Evolutionary conservation across 2,329 filamentous ascomycete genomes (phyloP), one percentile per base, ranked within the genome.

Genomic region (Amylocarpus encephaloides): DNA sequence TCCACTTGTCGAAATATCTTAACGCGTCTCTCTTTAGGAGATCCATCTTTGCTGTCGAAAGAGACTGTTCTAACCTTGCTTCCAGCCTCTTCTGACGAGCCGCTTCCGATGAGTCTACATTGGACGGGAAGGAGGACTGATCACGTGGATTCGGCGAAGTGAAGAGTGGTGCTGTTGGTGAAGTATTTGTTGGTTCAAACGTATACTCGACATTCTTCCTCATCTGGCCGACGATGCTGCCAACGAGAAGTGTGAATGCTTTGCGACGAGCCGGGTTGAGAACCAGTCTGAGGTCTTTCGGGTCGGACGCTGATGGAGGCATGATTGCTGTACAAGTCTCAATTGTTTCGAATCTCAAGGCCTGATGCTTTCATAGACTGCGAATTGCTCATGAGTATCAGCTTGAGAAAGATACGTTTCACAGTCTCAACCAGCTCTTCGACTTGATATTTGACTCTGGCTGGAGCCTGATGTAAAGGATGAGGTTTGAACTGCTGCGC

Each of bases 1-100:
- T 75, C 91, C 90, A 95, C n/a, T 82, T 78, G 55, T 89, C 82
- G 61, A 91, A 88, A 61, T 87, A 79, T 39, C 75, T 71, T 11
- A 93, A 66, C 1, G 86, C 80, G 5, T 79, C 79, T 43, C 69
- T 71, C 62, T 73, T 78, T 54, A 78, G 63, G 33, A 59, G 55
- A 16, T 57, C 44, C 10, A 64, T 36, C 19, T 63, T 60, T 6
- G 52, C 53, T 2, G 49, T 59, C 1, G 59, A 59, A 16, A 55
- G 34, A 10, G 48, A 55, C 32, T 42, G 49, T 22, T 62, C 59
- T 6, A 59, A 49, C 18, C 54, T 51, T 2, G 53, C 54, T 56
- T 61, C 57, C n/a, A 60, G 46, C 16, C 54, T 48, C 22, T 41
- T 41, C 33, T 59, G 55, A 7, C 52, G 53, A 11, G 52, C 50